Evolutionary conservation across 371 early-diverging fungal species (phyloP), one percentile per base, ranked within the genome.

Genomic region (Nematocida homosporus): DNA sequence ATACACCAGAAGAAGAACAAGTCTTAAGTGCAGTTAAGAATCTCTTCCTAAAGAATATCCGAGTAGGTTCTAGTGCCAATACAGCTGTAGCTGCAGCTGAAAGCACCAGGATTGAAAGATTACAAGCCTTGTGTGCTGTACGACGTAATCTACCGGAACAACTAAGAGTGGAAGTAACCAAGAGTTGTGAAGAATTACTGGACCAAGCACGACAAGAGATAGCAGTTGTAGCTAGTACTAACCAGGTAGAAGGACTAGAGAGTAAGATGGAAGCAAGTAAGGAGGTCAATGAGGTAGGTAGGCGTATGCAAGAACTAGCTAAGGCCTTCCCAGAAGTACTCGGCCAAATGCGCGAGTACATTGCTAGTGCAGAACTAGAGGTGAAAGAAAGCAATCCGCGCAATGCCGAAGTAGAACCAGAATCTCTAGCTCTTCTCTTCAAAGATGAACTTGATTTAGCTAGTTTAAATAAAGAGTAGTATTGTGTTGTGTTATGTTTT

Each of bases 1-100:
- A 42, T 32, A 42, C 20, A 4, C 41, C 60, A 55, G 25, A 42
- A 6, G 61, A 60, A 34, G 38, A 57, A 16, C 48, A 72, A 32
- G 75, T 72, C n/a, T 29, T 72, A 6, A 30, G 56, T 20, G 32
- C 60, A 10, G 55, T 72, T 51, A 72, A 72, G 40, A 51, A 50
- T 38, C 61, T 72, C 4, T 72, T 72, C 61, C 41, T 72, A 25
- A 72, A 61, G 60, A 72, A 72, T 52, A 53, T 61, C 37, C 63
- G 63, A 52, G 59, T 72, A 72, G 75, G 75, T 23, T 40, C 60
- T 41, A 54, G 54, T 42, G 37, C 53, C 5, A n/a, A 72, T 10
- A 8, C 50, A 34, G 13, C 51, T 44, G 50, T 72, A 35, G 75
- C 60, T 38, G 63, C 50, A 42, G 63, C 60, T 27, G 75, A 72